phyloP scores from a whole-genome alignment of 176 grass and related monocot species.

The Stipa capillata region DNA sequence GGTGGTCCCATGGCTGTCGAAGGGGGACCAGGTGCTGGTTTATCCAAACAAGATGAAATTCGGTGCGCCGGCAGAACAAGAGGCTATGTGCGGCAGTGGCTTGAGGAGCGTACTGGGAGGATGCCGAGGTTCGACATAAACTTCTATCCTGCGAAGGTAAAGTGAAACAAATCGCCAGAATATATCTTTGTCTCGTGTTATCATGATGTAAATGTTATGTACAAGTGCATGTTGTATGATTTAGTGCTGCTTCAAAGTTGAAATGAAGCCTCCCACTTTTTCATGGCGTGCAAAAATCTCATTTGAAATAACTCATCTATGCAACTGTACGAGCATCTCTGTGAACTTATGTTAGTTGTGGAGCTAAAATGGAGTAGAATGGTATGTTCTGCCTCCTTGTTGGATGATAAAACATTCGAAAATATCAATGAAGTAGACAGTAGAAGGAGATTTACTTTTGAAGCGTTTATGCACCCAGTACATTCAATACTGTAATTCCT shows the following conservation, averaged over 20 bases:
- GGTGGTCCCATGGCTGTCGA: conserved; percentile 86
- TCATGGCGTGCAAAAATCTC: not conserved
- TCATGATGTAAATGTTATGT: not conserved
- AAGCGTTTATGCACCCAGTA: not conserved
- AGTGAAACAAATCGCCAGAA: not conserved
- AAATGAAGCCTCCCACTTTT: not conserved
- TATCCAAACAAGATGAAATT: conserved; percentile 92
- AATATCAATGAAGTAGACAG: not conserved
- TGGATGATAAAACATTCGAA: not conserved
- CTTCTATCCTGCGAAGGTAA: conserved; percentile 95
- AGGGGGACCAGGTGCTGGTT: conserved; percentile 65
- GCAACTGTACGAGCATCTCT: not conserved
- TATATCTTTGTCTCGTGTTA: not conserved
- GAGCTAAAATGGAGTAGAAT: not conserved
- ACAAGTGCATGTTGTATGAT: not conserved
- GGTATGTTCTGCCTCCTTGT: not conserved
- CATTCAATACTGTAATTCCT: not conserved
- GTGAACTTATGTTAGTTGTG: not conserved
- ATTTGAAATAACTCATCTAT: not conserved
- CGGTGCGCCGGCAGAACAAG: conserved; percentile 51
- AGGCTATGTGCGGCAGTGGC: conserved; percentile 67
- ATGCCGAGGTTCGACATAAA: conserved; percentile 53
- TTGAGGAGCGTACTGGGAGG: conserved; percentile 61
- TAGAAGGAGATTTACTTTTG: not conserved
- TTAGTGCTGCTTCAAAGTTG: not conserved